Evolutionary conservation across 2,329 filamentous ascomycete species (phyloP).

Genomic region (Botrytis tulipae): DNA sequence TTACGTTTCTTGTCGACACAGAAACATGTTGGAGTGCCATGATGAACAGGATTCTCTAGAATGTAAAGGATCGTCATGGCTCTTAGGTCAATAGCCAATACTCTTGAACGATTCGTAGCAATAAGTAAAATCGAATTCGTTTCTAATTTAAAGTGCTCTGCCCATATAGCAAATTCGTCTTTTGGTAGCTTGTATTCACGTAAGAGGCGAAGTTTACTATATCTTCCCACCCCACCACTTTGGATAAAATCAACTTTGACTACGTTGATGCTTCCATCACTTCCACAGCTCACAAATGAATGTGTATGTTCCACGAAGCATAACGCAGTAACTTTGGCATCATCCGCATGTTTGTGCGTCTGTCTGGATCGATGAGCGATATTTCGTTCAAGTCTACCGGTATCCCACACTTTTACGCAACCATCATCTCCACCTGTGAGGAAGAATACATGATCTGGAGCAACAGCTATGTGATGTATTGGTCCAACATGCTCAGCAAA

Average conservation of each 20-base stretch:
- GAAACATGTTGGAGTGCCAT: constrained; percentile 89
- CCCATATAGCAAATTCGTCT: constrained; percentile 81
- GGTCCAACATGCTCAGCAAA: constrained; percentile 84
- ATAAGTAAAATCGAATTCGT: constrained; percentile 78
- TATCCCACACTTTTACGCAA: constrained; percentile 90
- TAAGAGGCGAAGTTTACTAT: constrained; percentile 73
- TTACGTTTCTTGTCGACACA: constrained; percentile 81
- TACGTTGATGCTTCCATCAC: constrained; percentile 85
- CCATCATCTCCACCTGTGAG: constrained; percentile 91
- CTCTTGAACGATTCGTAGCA: constrained; percentile 79
- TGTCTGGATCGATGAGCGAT: constrained; percentile 83
- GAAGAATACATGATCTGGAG: constrained; percentile 93
- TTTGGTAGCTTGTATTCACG: constrained; percentile 75
- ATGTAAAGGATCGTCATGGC: constrained; percentile 80
- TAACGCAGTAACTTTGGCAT: constrained; percentile 72
- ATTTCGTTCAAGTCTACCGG: constrained; percentile 83
- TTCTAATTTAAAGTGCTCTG: constrained; percentile 86
- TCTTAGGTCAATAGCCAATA: constrained; percentile 82
- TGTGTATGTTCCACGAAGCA: constrained; percentile 94
- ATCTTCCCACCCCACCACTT: constrained; percentile 61
- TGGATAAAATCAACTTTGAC: constrained; percentile 67
- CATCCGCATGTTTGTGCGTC: constrained; percentile 72
- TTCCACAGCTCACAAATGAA: constrained; percentile 86
- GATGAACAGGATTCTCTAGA: constrained; percentile 83
- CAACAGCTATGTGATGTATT: constrained; percentile 76